Evolutionary conservation across 169 alveolate genomes (phyloP), one percentile per base, ranked within the genome.

Genomic region (Theileria sp.): DNA sequence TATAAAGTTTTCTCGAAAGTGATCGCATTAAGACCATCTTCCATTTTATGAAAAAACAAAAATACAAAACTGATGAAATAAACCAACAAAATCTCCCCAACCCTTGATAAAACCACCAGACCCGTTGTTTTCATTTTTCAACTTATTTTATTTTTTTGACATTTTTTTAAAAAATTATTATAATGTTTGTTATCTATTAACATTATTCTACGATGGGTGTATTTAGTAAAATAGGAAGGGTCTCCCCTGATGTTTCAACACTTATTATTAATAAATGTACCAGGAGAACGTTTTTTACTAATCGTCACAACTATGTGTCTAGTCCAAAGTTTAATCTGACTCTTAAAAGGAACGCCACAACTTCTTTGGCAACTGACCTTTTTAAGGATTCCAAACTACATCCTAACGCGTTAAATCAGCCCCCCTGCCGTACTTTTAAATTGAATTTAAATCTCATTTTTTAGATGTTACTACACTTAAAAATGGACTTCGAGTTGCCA

Each of bases 401-500:
- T 66, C 72, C 86, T 23, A 58, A 75, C 62, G 80, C 56, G 26
- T 19, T 65, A 3, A 82, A 82, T 30, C 88, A 82, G 51, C 82
- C 88, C 23, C 88, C 88, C 28, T 82, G 88, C 38, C 82, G 88
- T 82, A 82, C 9, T 80, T 75, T 21, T 9, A 21, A 21, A 19
- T 28, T 6, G 7, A 49, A 6, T 32, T 15, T 38, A 6, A 23
- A 74, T 19, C 83, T 25, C 0, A 13, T 71, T 30, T n/a, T 30
- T 60, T 72, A 64, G 87, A 89, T 28, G 69, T 86, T 30, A 81
- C 95, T 26, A 92, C 88, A 28, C 85, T 94, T n/a, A 51, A 92
- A 15, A 94, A 94, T 75, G 97, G 98, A 9, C 75, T 96, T 49
- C 81, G 97, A 50, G 96, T 96, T 26, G 98, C 98, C n/a, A 91